A percentile compares a stretch with the other conserved stretches of the same genome.
These are phyloP conservation scores for Kewa caespitosa DNA, from an alignment of 179 eudicot species.

Conservation along the genomic window DNA sequence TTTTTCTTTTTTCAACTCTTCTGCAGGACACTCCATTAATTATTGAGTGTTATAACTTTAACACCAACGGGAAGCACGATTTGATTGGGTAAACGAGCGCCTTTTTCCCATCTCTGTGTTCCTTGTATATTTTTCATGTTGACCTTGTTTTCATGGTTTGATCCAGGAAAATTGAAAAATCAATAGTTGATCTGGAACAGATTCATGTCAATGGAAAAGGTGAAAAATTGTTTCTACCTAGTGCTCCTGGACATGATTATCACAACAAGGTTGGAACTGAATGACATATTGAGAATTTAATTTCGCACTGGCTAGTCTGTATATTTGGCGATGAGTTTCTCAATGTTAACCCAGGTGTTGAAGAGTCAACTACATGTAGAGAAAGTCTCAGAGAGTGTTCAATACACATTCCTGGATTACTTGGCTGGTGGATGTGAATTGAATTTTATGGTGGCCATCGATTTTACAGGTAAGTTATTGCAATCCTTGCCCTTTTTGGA, in stretches of 20 bases:
- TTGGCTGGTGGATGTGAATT: conserved; percentile 81
- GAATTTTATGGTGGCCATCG: conserved; percentile 97
- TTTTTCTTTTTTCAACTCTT: conserved; percentile 22
- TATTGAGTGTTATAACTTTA: conserved; percentile 89
- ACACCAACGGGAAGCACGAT: conserved; percentile 89
- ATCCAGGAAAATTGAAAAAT: conserved; percentile 72
- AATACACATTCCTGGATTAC: conserved; percentile 88
- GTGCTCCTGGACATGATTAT: conserved; percentile 54
- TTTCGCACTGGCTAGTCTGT: conserved; percentile 17
- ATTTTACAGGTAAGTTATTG: conserved; percentile 76
- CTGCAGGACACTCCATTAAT: conserved; percentile 86
- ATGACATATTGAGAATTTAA: conserved; percentile 13
- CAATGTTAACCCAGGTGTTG: conserved; percentile 52
- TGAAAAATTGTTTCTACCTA: conserved; percentile 56
- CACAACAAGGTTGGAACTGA: conserved; percentile 59
- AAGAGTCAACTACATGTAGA: conserved; percentile 87
- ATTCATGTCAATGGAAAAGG: conserved; percentile 61
- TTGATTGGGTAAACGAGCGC: conserved; percentile 64
- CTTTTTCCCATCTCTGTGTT: conserved; percentile 18
- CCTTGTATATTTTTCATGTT: conserved; percentile 16
- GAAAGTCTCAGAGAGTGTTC: conserved; percentile 64
- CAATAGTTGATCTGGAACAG: conserved; percentile 73
- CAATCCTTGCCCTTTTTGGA: background rate
- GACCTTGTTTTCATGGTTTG: conserved; percentile 16
- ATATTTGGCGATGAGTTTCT: conserved; percentile 20